phyloP scores from a whole-genome alignment of 2,329 filamentous ascomycete species.

The Aspergillus jensenii region DNA sequence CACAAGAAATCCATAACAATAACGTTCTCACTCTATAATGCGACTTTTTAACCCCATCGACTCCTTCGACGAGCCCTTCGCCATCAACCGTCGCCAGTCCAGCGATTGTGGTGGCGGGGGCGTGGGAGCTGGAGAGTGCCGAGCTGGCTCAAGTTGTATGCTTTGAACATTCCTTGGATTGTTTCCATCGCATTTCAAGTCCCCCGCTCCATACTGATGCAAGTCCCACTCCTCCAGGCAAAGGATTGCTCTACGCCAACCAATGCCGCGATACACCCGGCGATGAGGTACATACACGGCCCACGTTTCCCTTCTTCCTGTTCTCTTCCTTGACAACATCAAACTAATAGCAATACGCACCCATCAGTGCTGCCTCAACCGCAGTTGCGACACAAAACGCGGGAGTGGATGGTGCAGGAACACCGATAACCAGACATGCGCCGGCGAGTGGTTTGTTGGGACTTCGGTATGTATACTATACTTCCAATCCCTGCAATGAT shows the following conservation, averaged over 20 bases:
- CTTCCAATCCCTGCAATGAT: no score
- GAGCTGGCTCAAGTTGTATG: conserved; percentile 4
- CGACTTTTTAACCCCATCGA: conserved; percentile 2
- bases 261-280: conserved; percentile 8
- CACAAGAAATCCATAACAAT: not conserved
- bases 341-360: not conserved
- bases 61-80: not conserved
- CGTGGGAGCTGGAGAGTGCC: not conserved
- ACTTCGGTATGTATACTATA: not conserved
- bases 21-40: not conserved
- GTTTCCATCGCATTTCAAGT: not conserved
- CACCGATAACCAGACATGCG: conserved; percentile 13
- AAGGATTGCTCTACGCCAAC: conserved; percentile 7
- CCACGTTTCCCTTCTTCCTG: not conserved
- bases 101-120: not conserved
- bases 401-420: conserved; percentile 11
- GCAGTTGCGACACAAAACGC: not conserved
- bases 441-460: conserved; percentile 9
- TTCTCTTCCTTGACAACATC: not conserved
- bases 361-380: conserved; percentile 12
- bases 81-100: not conserved
- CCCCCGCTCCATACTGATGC: no score
- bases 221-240: not conserved
- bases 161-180: not conserved
- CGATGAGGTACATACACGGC: not conserved